Evolutionary conservation across 176 grass and related monocot genomes (phyloP).

Genomic region (Oryza brachyantha): DNA sequence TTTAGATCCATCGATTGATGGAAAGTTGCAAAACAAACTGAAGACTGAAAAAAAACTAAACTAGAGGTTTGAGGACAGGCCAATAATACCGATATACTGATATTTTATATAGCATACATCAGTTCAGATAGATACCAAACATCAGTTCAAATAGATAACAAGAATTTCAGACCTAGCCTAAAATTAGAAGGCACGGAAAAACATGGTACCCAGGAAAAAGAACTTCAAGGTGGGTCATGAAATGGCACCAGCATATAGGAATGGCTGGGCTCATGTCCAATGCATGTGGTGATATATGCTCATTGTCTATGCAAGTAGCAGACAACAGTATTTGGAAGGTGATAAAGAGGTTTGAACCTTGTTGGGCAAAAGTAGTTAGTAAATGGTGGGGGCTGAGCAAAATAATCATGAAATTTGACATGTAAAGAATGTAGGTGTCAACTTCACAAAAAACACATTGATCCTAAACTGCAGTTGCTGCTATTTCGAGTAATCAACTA

Average conservation of each 20-base stretch:
- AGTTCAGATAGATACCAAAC: not conserved
- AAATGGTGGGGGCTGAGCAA: not conserved
- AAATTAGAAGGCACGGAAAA: not conserved
- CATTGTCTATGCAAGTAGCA: conserved; percentile 16
- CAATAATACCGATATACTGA: not conserved
- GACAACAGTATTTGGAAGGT: conserved; percentile 8
- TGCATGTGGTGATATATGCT: conserved; percentile 1
- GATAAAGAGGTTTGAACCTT: conserved; percentile 1
- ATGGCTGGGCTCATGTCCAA: not conserved
- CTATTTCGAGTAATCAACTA: not conserved
- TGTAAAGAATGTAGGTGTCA: conserved; percentile 1
- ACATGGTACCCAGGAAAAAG: not conserved
- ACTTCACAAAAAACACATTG: conserved; percentile 1
- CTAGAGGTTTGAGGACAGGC: not conserved
- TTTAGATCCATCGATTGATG: not conserved
- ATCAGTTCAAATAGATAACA: not conserved
- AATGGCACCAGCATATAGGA: conserved; percentile 4
- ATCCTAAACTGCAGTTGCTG: not conserved
- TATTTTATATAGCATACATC: not conserved
- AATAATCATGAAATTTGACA: conserved; percentile 8
- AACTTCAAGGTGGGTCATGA: conserved; percentile 15
- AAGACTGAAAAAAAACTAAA: not conserved
- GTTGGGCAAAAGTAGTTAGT: not conserved
- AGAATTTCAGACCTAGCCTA: not conserved
- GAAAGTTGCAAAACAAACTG: not conserved